Evolutionary conservation across 345 rosid species (phyloP).

Genomic region (Citrus australasica): DNA sequence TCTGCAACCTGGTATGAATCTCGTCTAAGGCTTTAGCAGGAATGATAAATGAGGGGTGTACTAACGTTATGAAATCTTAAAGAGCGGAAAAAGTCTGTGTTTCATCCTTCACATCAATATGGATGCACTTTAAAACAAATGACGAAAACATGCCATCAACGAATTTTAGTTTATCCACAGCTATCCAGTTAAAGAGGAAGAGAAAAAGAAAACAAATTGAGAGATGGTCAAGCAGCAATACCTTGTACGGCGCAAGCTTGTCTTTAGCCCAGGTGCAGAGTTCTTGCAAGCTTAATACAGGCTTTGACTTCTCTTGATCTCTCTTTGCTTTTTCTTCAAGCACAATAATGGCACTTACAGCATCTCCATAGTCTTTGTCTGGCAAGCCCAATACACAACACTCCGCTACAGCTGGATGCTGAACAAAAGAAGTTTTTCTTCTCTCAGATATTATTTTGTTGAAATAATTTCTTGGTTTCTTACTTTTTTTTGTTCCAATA

Average conservation of each 20-base stretch:
- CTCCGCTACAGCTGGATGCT: constrained; percentile 85
- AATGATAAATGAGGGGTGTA: not conserved
- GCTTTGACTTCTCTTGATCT: constrained; percentile 41
- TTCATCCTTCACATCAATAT: not conserved
- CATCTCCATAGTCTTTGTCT: constrained; percentile 88
- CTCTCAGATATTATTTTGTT: not conserved
- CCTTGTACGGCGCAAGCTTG: constrained; percentile 99
- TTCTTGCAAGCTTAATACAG: constrained; percentile 70
- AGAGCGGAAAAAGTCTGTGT: not conserved
- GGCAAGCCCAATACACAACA: constrained; percentile 92
- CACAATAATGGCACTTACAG: constrained; percentile 67
- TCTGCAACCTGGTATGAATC: not conserved
- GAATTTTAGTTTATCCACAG: not conserved
- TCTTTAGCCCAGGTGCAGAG: constrained; percentile 83
- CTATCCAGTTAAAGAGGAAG: not conserved
- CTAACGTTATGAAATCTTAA: too few relatives aligned
- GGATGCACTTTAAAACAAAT: not conserved
- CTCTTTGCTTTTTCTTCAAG: constrained; percentile 46
- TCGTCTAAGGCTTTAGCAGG: not conserved
- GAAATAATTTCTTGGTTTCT: not conserved
- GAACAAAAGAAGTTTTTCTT: constrained; percentile 22
- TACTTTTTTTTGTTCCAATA: not conserved
- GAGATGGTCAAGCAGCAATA: constrained; percentile 18
- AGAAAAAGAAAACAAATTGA: not conserved
- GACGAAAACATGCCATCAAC: not conserved